Evolutionary conservation across 2,329 filamentous ascomycete genomes (phyloP).

Genomic region (Aschersonia sp.): DNA sequence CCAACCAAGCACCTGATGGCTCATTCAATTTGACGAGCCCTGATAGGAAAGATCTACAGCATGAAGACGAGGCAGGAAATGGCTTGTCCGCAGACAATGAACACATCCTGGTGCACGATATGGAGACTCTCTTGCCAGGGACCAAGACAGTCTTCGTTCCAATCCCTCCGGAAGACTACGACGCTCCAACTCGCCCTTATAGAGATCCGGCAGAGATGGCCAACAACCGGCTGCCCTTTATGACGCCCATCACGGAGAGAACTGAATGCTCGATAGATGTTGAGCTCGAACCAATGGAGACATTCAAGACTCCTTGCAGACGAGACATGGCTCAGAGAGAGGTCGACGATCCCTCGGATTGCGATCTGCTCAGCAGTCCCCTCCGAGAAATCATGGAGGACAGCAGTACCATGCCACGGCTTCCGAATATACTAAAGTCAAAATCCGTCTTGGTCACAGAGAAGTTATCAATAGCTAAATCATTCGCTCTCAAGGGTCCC

Average conservation of each 20-base stretch:
- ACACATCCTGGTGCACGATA: background rate
- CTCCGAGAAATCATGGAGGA: slow-evolving; percentile 50
- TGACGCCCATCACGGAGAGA: slow-evolving; percentile 95
- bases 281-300: slow-evolving; percentile 44
- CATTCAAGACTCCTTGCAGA: slow-evolving; percentile 67
- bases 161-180: slow-evolving; percentile 74
- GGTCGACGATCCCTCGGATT: slow-evolving; percentile 18
- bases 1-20: slow-evolving; percentile 12
- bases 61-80: background rate
- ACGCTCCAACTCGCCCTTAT: slow-evolving; percentile 65
- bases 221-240: slow-evolving; percentile 88
- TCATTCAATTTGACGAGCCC: background rate
- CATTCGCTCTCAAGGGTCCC: slow-evolving; percentile 43
- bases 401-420: slow-evolving; percentile 28
- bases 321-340: slow-evolving; percentile 16
- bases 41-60: background rate
- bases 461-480: slow-evolving; percentile 20
- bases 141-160: slow-evolving; percentile 60
- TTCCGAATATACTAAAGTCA: slow-evolving; percentile 33
- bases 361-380: slow-evolving; percentile 52
- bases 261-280: slow-evolving; percentile 77
- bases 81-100: background rate
- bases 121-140: slow-evolving; percentile 25
- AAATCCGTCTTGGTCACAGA: slow-evolving; percentile 22
- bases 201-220: slow-evolving; percentile 67